Conservation (phyloP, 371 early-diverging fungal genomes). For the Syncephalastrum contaminatum region DNA sequence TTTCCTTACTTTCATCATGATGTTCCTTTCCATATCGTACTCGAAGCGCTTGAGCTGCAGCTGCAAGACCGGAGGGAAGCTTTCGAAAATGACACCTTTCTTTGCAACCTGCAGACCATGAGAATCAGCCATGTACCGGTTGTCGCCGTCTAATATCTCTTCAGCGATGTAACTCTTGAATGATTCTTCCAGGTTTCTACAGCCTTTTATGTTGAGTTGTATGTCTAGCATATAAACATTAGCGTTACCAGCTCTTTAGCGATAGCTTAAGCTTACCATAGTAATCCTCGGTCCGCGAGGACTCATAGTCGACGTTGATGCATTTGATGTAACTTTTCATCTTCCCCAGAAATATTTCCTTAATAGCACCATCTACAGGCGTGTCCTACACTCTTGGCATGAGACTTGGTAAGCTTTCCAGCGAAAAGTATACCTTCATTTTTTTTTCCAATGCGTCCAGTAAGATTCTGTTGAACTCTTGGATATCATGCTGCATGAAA, state of each 20-base stretch:
- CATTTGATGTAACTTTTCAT: constrained; percentile 96
- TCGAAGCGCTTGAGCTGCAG: constrained; percentile 98
- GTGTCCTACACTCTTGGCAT: constrained; percentile 59
- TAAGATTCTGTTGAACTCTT: constrained; percentile 91
- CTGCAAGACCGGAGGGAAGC: constrained; percentile 96
- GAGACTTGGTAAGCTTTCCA: not conserved
- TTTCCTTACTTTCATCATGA: constrained; percentile 83
- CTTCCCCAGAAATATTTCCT: constrained; percentile 89
- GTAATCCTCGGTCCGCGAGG: constrained; percentile 81
- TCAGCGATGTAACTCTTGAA: constrained; percentile 87
- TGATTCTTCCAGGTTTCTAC: constrained; percentile 85
- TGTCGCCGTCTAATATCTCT: constrained; percentile 96
- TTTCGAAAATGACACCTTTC: constrained; percentile 94
- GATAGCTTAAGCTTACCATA: constrained; percentile 32
- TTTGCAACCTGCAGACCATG: constrained; percentile 96
- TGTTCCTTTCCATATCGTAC: constrained; percentile 92
- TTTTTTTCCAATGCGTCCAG: constrained; percentile 91
- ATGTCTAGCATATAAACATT: constrained; percentile 61
- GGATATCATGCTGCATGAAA: constrained; percentile 95
- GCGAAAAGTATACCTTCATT: not conserved
- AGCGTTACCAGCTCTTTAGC: not conserved
- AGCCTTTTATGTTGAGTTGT: constrained; percentile 94
- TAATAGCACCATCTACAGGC: constrained; percentile 89
- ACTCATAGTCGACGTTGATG: constrained; percentile 91
- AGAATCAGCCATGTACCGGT: constrained; percentile 96